Percentiles rank a stretch among this genome's conserved stretches.
Evolutionary conservation across 345 rosid genomes (phyloP).

Genomic region (Punica granatum): DNA sequence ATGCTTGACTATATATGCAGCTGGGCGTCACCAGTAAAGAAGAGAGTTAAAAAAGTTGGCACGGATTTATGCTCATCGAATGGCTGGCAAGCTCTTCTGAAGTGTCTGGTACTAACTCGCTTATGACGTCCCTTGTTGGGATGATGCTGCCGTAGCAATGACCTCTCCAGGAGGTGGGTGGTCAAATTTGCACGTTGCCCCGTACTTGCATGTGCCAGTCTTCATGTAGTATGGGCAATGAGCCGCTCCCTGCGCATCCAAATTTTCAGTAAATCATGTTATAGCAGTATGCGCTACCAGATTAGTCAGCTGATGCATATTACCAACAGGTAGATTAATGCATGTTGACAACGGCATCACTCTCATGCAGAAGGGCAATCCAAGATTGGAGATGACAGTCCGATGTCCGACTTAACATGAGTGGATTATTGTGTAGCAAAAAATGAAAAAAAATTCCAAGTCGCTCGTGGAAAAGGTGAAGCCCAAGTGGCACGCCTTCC

Average conservation of each 20-base stretch:
- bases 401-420: background rate
- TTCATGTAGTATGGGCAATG: slow-evolving; percentile 93
- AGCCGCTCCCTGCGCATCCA: slow-evolving; percentile 46
- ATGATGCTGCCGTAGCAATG: slow-evolving; percentile 36
- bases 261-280: background rate
- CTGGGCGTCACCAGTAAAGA: background rate
- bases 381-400: no score
- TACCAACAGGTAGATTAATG: background rate
- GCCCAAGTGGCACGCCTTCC: background rate
- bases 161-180: slow-evolving; percentile 98
- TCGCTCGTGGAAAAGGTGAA: background rate
- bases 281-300: background rate
- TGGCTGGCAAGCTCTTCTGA: background rate
- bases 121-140: background rate
- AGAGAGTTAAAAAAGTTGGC: background rate
- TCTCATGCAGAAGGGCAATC: background rate
- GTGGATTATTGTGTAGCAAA: background rate
- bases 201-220: slow-evolving; percentile 85
- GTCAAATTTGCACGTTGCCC: slow-evolving; percentile 79
- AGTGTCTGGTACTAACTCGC: background rate
- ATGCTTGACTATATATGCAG: background rate
- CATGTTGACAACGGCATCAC: background rate
- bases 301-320: background rate
- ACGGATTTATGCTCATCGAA: background rate
- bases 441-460: background rate